A percentile compares a stretch with the other conserved stretches of the same genome.
Conservation (phyloP, 352 stramenopile species). For the Globisporangium canariense region DNA sequence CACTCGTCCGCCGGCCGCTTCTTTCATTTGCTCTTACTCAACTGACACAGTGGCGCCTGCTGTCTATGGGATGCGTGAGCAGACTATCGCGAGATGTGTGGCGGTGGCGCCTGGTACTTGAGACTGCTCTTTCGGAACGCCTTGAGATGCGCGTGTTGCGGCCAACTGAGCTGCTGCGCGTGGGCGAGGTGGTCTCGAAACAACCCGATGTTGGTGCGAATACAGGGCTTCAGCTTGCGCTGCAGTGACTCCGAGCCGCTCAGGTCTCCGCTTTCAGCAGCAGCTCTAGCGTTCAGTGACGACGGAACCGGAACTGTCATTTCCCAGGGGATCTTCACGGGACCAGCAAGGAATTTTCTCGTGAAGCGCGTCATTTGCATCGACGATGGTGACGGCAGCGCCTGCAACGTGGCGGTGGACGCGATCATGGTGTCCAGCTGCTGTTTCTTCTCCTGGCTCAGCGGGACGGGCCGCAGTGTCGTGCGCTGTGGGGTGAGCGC, state of each 20-base stretch:
- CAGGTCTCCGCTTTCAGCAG: neutral
- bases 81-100: conserved; percentile 4
- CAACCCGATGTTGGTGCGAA: conserved; percentile 50
- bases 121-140: conserved; percentile 15
- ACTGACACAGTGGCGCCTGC: neutral
- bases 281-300: neutral
- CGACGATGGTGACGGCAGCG: conserved; percentile 9
- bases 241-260: conserved; percentile 33
- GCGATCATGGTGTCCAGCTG: conserved; percentile 11
- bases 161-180: conserved; percentile 49
- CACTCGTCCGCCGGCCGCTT: neutral
- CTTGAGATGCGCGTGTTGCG: conserved; percentile 34
- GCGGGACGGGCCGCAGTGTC: conserved; percentile 14
- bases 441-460: conserved; percentile 10
- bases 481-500: conserved; percentile 21
- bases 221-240: conserved; percentile 56
- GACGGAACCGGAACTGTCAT: conserved; percentile 46
- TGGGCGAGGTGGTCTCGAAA: conserved; percentile 63
- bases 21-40: neutral
- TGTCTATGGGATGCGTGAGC: neutral
- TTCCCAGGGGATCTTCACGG: conserved; percentile 66
- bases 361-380: conserved; percentile 34
- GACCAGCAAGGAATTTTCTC: conserved; percentile 36
- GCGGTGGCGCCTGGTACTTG: conserved; percentile 13
- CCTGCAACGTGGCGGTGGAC: conserved; percentile 7